Percentiles rank a stretch among this genome's conserved stretches.
Evolutionary conservation across 2,329 filamentous ascomycete species (phyloP).

Genomic region (Gliomastix tumulicola): DNA sequence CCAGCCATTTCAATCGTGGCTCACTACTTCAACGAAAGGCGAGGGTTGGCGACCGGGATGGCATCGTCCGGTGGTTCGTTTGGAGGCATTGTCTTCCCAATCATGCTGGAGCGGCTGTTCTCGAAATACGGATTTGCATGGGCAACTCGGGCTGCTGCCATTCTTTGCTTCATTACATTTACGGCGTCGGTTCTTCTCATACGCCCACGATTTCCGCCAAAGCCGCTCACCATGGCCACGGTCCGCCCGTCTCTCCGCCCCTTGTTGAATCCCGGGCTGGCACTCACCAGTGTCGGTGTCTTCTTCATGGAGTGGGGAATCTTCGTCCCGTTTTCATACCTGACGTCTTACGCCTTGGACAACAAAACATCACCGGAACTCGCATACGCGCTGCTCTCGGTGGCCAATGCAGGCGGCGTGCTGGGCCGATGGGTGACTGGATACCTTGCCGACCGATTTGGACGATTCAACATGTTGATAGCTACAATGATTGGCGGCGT

Average conservation of each 20-base stretch:
- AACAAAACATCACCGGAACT: conserved; percentile 42
- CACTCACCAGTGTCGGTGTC: conserved; percentile 8
- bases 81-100: conserved; percentile 28
- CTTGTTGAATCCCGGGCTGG: not conserved
- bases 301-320: conserved; percentile 29
- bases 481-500: conserved; percentile 39
- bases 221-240: conserved; percentile 1
- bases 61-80: conserved; percentile 47
- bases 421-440: conserved; percentile 51
- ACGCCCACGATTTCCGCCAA: conserved; percentile 1
- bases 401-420: conserved; percentile 60
- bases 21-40: conserved; percentile 47
- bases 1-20: conserved; percentile 26
- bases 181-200: conserved; percentile 1
- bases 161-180: conserved; percentile 2
- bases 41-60: conserved; percentile 48
- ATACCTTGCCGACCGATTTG: conserved; percentile 45
- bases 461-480: conserved; percentile 54
- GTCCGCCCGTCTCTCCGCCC: conserved; percentile 1
- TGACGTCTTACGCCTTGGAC: conserved; percentile 48
- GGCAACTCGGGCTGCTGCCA: not conserved
- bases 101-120: conserved; percentile 3
- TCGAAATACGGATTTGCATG: conserved; percentile 2
- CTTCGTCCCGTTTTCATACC: conserved; percentile 51
- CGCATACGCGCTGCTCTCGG: conserved; percentile 59